Conservation (phyloP, 2,329 filamentous ascomycete species). For the Ophiobolus disseminans region DNA sequence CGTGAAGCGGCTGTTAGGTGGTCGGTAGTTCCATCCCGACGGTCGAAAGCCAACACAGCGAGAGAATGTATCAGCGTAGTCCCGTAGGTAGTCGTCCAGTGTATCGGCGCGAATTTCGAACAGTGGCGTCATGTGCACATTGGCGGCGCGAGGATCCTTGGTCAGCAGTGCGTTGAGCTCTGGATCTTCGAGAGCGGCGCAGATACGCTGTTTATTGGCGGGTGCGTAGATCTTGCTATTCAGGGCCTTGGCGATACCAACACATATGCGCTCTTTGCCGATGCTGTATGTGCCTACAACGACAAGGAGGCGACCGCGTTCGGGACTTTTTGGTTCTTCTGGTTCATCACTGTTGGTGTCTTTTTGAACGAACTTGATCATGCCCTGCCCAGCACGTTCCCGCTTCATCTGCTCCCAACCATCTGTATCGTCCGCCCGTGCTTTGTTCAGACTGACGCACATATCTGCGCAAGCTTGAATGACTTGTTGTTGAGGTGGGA, state of each 20-base stretch:
- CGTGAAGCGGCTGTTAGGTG: conserved; percentile 68
- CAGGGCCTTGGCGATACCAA: conserved; percentile 87
- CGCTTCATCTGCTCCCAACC: conserved; percentile 64
- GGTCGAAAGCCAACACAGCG: conserved; percentile 90
- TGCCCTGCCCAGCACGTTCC: conserved; percentile 63
- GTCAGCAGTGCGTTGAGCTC: conserved; percentile 83
- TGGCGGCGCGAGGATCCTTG: conserved; percentile 78
- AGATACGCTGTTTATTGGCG: conserved; percentile 81
- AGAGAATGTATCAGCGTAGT: conserved; percentile 80
- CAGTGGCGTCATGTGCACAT: conserved; percentile 97
- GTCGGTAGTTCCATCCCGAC: conserved; percentile 91
- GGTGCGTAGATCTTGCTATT: conserved; percentile 89
- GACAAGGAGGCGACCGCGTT: conserved; percentile 77
- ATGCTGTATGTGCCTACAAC: conserved; percentile 98
- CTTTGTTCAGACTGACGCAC: conserved; percentile 77
- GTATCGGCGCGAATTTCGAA: conserved; percentile 94
- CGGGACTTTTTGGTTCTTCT: conserved; percentile 38
- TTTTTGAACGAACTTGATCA: conserved; percentile 67
- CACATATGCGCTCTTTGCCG: conserved; percentile 94
- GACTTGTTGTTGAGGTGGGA: conserved; percentile 87
- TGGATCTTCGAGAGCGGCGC: conserved; percentile 81
- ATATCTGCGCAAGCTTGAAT: conserved; percentile 87
- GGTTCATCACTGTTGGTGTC: conserved; percentile 42
- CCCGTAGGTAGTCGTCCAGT: conserved; percentile 83
- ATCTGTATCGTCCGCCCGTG: conserved; percentile 64